A percentile compares a stretch with the other conserved stretches of the same genome.
These are phyloP conservation scores for Austroboletus niveus DNA, from an alignment of 1,284 basidiomycete genomes.

Conservation along the genomic window DNA sequence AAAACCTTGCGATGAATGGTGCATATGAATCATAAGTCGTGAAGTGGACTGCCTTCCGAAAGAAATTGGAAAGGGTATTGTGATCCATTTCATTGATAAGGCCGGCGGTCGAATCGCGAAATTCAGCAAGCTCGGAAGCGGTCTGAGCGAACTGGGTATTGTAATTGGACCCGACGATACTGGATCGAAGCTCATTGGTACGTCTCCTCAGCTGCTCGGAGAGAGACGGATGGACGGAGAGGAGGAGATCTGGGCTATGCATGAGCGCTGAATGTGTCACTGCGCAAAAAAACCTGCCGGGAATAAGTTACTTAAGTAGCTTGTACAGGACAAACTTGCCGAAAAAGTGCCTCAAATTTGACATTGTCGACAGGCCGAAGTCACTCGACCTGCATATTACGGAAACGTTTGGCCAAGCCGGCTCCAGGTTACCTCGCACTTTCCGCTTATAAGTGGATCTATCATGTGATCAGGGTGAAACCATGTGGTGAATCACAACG, in stretches of 20 bases:
- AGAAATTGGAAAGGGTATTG: not conserved
- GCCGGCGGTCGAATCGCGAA: conserved; percentile 1
- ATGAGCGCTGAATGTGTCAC: not conserved
- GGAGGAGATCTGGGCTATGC: not conserved
- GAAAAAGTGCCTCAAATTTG: too few relatives aligned
- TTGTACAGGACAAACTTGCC: too few relatives aligned
- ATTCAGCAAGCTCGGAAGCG: conserved; percentile 2
- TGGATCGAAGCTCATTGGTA: not conserved
- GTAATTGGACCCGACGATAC: conserved; percentile 5
- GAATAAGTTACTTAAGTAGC: too few relatives aligned
- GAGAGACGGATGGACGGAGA: not conserved
- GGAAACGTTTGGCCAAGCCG: too few relatives aligned
- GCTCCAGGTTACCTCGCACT: too few relatives aligned
- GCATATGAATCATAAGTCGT: conserved; percentile 12
- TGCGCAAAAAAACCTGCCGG: too few relatives aligned
- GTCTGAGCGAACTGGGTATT: not conserved
- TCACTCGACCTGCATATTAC: too few relatives aligned
- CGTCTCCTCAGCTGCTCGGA: not conserved
- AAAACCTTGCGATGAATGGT: conserved; percentile 6
- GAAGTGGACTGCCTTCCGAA: not conserved
- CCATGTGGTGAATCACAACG: too few relatives aligned
- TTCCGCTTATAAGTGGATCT: too few relatives aligned
- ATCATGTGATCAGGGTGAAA: too few relatives aligned
- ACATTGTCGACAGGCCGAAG: too few relatives aligned
- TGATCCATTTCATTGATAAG: not conserved